A percentile compares a stretch with the other conserved stretches of the same genome.
phyloP scores from a whole-genome alignment of 1,139 yeast genomes.

The Taphrina populina region DNA sequence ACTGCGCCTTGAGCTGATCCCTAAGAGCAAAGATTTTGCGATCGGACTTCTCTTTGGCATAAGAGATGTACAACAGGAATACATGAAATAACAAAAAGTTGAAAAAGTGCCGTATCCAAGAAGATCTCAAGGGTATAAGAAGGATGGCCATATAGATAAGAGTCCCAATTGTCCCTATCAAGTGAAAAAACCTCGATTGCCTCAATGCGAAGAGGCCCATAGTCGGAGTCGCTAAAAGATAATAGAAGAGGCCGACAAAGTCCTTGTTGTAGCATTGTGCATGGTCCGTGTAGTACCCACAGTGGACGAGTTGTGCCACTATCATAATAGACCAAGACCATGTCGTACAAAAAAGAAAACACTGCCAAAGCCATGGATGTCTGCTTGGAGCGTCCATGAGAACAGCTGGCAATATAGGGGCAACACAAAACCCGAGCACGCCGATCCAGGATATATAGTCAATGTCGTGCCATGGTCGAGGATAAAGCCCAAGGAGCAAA shows the following conservation, averaged over 20 bases:
- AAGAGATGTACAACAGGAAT: slow-evolving; percentile 26
- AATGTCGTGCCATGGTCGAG: slow-evolving; percentile 20
- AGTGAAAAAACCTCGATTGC: slow-evolving; percentile 4
- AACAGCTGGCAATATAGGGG: slow-evolving; percentile 11
- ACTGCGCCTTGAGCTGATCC: slow-evolving; percentile 29
- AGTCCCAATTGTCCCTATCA: slow-evolving; percentile 4
- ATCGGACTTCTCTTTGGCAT: slow-evolving; percentile 23
- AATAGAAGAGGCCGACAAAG: slow-evolving; percentile 29
- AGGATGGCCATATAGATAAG: slow-evolving; percentile 14
- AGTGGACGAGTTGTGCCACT: slow-evolving; percentile 10
- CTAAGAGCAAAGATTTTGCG: slow-evolving; percentile 18
- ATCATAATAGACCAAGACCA: slow-evolving; percentile 26
- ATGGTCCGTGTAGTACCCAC: slow-evolving; percentile 10
- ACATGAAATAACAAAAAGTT: slow-evolving; percentile 10
- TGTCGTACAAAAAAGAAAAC: slow-evolving; percentile 6
- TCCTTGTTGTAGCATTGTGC: slow-evolving; percentile 16
- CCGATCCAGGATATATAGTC: slow-evolving; percentile 18
- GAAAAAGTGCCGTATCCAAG: slow-evolving; percentile 28
- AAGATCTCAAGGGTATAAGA: slow-evolving; percentile 5
- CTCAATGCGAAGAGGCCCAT: slow-evolving; percentile 20
- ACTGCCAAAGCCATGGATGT: slow-evolving; percentile 16
- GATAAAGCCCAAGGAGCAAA: slow-evolving; percentile 18
- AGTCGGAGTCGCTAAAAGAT: slow-evolving; percentile 18
- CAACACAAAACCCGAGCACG: slow-evolving; percentile 9
- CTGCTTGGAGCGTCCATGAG: slow-evolving; percentile 16